Conservation (phyloP, 148 eudicot genomes). For the Drosera capensis region DNA sequence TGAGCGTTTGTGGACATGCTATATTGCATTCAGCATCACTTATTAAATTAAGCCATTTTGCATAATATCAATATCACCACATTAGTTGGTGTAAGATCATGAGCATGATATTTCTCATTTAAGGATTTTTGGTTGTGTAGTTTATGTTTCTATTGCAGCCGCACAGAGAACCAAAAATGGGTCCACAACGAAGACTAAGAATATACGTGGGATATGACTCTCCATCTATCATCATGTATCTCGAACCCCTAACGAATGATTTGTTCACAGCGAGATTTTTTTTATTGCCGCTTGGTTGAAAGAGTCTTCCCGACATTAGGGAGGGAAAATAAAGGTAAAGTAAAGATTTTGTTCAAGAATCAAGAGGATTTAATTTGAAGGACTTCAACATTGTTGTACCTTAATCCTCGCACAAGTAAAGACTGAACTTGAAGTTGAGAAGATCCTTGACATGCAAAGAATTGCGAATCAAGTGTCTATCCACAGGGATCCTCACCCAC, state of each 20-base stretch:
- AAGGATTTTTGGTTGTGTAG: neutral
- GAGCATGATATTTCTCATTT: neutral
- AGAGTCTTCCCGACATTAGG: neutral
- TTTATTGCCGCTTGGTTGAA: too few species aligned
- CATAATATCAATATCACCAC: neutral
- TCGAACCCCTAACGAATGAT: neutral
- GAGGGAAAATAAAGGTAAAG: neutral
- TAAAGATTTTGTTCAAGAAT: too few species aligned
- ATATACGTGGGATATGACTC: neutral
- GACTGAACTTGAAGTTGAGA: too few species aligned
- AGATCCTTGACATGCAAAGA: too few species aligned
- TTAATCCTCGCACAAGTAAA: too few species aligned
- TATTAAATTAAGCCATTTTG: neutral
- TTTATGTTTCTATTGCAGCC: slow-evolving; percentile 1
- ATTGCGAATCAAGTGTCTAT: too few species aligned
- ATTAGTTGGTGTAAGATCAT: neutral
- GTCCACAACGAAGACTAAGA: neutral
- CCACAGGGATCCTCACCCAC: too few species aligned
- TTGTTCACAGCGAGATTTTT: neutral
- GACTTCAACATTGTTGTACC: too few species aligned
- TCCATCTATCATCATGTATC: neutral
- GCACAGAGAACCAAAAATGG: neutral
- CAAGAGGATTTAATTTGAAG: too few species aligned
- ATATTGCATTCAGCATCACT: slow-evolving; percentile 1
- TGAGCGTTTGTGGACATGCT: too few species aligned